phyloP scores from a whole-genome alignment of 352 stramenopile genomes.

The Pythium periplocum region DNA sequence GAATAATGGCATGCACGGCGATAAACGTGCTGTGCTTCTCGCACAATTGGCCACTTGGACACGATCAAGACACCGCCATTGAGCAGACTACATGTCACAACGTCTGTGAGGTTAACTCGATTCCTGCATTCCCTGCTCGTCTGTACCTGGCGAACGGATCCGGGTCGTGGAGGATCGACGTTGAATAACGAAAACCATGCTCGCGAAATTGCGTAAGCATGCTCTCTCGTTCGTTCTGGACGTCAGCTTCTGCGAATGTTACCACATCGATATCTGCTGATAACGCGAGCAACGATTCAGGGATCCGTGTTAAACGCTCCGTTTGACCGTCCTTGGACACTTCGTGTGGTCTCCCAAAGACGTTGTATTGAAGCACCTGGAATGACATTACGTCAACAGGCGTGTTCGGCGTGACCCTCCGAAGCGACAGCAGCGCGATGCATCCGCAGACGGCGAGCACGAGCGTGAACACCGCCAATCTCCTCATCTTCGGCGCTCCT shows the following conservation, averaged over 20 bases:
- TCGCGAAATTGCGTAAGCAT: slow-evolving; percentile 61
- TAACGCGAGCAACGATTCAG: slow-evolving; percentile 37
- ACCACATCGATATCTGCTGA: slow-evolving; percentile 63
- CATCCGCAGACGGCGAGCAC: no score
- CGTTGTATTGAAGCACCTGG: slow-evolving; percentile 59
- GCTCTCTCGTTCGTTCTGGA: slow-evolving; percentile 34
- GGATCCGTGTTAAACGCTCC: slow-evolving; percentile 58
- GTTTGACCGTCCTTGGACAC: slow-evolving; percentile 68
- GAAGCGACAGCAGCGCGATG: no score
- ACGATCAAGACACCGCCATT: slow-evolving; percentile 80
- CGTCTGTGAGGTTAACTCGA: no score
- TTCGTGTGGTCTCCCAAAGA: slow-evolving; percentile 66
- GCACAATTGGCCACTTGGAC: slow-evolving; percentile 75
- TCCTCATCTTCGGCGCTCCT: no score
- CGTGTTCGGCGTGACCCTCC: no score
- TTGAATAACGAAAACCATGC: slow-evolving; percentile 56
- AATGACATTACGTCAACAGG: slow-evolving; percentile 5
- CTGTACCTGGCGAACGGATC: slow-evolving; percentile 68
- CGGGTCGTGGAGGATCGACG: slow-evolving; percentile 64
- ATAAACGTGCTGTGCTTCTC: slow-evolving; percentile 78
- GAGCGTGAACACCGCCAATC: no score
- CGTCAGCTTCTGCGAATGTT: slow-evolving; percentile 71
- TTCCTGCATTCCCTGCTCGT: no score
- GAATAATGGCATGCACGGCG: slow-evolving; percentile 73
- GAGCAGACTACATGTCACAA: slow-evolving; percentile 28